Evolutionary conservation across 805 yeast species (phyloP), one percentile per base, ranked within the genome.

Genomic region (Cyberlindnera misumaiensis): DNA sequence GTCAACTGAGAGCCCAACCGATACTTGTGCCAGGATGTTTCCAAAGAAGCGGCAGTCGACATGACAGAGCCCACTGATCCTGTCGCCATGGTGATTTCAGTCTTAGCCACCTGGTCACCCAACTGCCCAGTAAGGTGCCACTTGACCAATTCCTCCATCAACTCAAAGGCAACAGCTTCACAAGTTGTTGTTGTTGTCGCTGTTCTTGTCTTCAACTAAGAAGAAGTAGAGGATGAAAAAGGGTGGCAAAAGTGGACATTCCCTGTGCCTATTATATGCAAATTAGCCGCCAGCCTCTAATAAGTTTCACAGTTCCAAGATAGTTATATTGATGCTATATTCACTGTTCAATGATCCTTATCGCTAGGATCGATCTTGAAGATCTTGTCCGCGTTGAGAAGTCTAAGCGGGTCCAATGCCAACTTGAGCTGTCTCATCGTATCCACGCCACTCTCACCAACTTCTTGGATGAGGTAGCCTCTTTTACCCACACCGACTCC

Each of bases 401-500:
- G 68, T 40, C 83, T 65, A 39, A 75, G 73, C 3, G 90, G 93
- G 49, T 85, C 95, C 38, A 85, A 54, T 0, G 90, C 77, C 39
- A 81, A 49, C 53, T 86, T 85, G 34, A 85, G 55, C 34, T 71
- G 72, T 55, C 94, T 72, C 95, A 85, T 85, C 28, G 79, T 56
- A 50, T 75, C 77, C 18, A 85, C 70, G 0, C 93, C 74, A 1
- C 72, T 80, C 4, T 66, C 65, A 1, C 93, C 94, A 20, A 85
- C 60, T 56, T 85, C 95, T 40, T 64, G 61, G 22, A 68, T 62
- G 26, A 85, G 58, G 42, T 68, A 77, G 22, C 71, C 72, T 45
- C 89, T 62, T 53, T 85, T 85, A 28, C 90, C 89, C 31, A 80
- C 70, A 8, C 95, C 95, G 29, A 86, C 75, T 11, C 95, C 95